Evolutionary conservation across 2,329 filamentous ascomycete species (phyloP).

Genomic region (Chaetothyriales sp.): DNA sequence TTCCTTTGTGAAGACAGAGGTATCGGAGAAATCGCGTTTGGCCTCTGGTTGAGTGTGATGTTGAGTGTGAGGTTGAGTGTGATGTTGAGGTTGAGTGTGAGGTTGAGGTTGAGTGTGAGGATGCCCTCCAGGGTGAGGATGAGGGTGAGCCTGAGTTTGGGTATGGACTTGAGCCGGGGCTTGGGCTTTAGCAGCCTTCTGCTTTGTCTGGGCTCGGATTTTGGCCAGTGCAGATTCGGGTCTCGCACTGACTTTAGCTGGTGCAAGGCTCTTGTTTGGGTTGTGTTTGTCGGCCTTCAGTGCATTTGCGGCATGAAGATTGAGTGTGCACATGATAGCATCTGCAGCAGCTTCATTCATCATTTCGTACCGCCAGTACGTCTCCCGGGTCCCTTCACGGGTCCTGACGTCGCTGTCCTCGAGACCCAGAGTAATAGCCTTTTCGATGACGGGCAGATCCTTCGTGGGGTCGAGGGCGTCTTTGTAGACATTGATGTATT

Average conservation of each 20-base stretch:
- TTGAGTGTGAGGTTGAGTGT: too few species aligned
- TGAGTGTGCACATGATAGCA: conserved; percentile 66
- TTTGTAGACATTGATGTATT: conserved; percentile 62
- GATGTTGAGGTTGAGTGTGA: too few species aligned
- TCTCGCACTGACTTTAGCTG: conserved; percentile 9
- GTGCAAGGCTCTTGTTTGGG: conserved; percentile 25
- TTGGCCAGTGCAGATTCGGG: conserved; percentile 14
- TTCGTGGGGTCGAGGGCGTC: conserved; percentile 69
- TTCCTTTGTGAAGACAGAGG: background rate
- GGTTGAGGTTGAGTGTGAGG: too few species aligned
- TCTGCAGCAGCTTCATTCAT: conserved; percentile 69
- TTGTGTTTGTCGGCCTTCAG: conserved; percentile 64
- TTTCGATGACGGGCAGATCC: conserved; percentile 68
- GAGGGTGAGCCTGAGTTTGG: too few species aligned
- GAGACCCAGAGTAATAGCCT: conserved; percentile 79
- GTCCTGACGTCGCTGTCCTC: conserved; percentile 79
- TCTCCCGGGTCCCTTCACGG: conserved; percentile 66
- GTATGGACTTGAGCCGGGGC: conserved; percentile 4
- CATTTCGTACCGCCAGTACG: conserved; percentile 69
- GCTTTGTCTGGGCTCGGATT: conserved; percentile 14
- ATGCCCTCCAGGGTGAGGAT: too few species aligned
- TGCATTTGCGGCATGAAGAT: conserved; percentile 61
- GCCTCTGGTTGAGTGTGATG: conserved; percentile 5
- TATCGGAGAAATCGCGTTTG: conserved; percentile 9
- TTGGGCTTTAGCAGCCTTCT: background rate